Base-by-base conservation (phyloP, 2,329 filamentous ascomycete genomes). In the Fusarium irregulare region DNA sequence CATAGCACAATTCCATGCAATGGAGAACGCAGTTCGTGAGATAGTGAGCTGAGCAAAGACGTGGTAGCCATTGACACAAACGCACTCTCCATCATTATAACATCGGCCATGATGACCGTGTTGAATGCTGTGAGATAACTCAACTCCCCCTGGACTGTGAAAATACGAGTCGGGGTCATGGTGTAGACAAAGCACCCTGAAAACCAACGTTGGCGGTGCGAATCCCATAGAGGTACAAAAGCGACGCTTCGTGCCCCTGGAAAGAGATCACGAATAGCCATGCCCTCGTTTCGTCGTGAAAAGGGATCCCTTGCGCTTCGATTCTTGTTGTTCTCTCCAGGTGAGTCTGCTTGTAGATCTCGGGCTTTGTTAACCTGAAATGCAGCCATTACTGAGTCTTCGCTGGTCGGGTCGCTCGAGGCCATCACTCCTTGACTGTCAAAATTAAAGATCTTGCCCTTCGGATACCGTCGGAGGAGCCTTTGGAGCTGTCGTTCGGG, bases 11-110 rank as follows among this genome's bases (percentile, higher is more conserved):
- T 84, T 3, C 88, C 88, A 60, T 91, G 88, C 3, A 91, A 78
- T 0, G 88, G 88, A 7, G 85, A 88, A 10, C 88, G 82, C 12
- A 91, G 79, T 71, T 91, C 88, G 70, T 91, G 88, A 4, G 85
- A 88, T 13, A 91, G 84, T 5, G 85, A 89, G 4, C 86, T 85
- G 16, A 91, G 83, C 46, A 89, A 85, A 60, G 89, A 87, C 2
- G 84, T 84, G 73, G 88, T 89, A 32, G 86, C 84, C 58, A 79
- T 82, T 34, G 82, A 80, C 0, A 80, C 80, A 13, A 77, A 71
- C 11, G 76, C 4, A 75, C 73, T 28, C 79, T 77, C 30, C 87
- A 71, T 6, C 85, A 80, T 1, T 83, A 47, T 81, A 7, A 90
- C 78, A 56, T 90, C 87, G 0, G 85, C 82, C 84, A 89, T 88